Evolutionary conservation across 805 yeast species (phyloP), one percentile per base, ranked within the genome.

Genomic region (Teunomyces cretensis): DNA sequence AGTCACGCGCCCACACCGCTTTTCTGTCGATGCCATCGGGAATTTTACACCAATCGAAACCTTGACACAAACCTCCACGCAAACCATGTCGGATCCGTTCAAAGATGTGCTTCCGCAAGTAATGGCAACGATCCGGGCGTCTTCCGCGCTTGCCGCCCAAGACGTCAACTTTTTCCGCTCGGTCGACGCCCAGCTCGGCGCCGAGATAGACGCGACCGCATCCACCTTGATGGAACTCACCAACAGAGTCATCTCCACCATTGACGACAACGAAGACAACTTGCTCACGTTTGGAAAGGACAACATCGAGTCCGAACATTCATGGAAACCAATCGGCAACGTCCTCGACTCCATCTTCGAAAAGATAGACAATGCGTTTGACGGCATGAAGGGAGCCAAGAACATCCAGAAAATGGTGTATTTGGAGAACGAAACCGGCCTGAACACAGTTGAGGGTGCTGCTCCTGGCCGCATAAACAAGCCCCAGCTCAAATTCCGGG

Each of bases 91-190:
- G n/a, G 38, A 35, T 24, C 38, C 38, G 13, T 43, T 46, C 30
- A 41, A 46, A 15, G 57, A 58, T 9, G 51, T 68, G 13, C 60
- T 80, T 14, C 78, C 82, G 9, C 62, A 74, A 46, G 68, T 83
- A n/a, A 74, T 80, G 39, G 70, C 76, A 9, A 68, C 83, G 2
- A 79, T 87, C 32, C 71, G 95, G 48, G 77, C 85, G 2, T 75
- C 96, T 0, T 71, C 84, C 2, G 81, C 86, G 2, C 63, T 91
- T 35, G 86, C 87, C 2, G 80, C 88, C 0, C 86, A 86, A 45
- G 98, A 92, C 68, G 75, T 90, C n/a, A 79, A 76, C 26, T 94
- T 91, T 57, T 80, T 82, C 62, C 70, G 75, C 38, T 80, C 87
- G 39, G 58, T 88, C 9, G 92, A 88, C 55, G 55, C 68, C 2